These are phyloP conservation scores for Heritiera fomes DNA, from an alignment of 345 rosid genomes.

Conservation along the genomic window DNA sequence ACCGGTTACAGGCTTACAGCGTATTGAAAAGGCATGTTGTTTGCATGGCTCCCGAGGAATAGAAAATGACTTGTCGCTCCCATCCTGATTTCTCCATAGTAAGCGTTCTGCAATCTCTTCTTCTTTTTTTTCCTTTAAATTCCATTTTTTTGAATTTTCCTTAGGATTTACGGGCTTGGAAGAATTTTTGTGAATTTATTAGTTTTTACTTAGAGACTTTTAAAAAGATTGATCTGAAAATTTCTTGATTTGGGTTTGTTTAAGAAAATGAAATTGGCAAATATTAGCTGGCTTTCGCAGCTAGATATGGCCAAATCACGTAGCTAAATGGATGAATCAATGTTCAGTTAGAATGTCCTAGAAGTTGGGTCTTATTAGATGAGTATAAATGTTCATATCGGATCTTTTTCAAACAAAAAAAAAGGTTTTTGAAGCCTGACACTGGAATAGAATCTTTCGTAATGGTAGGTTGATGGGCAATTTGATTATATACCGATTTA, in stretches of 20 bases:
- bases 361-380: neutral
- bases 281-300: no score
- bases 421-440: neutral
- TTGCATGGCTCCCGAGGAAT: constrained; percentile 74
- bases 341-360: neutral
- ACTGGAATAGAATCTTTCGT: neutral
- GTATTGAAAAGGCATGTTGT: constrained; percentile 36
- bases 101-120: constrained; percentile 17
- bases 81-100: constrained; percentile 67
- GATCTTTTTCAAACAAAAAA: neutral
- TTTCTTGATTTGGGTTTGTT: no score
- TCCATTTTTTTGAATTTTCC: neutral
- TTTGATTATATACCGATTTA: neutral
- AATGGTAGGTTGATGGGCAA: neutral
- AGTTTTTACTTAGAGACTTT: no score
- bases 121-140: neutral
- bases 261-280: no score
- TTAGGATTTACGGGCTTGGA: no score
- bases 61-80: constrained; percentile 61
- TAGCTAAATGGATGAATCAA: neutral
- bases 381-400: neutral
- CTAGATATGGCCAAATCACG: no score
- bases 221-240: no score
- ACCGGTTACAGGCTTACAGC: neutral
- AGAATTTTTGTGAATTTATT: no score